Evolutionary conservation across 1,139 yeast species (phyloP), one percentile per base, ranked within the genome.

Genomic region (Blastobotrys malaysiensis): DNA sequence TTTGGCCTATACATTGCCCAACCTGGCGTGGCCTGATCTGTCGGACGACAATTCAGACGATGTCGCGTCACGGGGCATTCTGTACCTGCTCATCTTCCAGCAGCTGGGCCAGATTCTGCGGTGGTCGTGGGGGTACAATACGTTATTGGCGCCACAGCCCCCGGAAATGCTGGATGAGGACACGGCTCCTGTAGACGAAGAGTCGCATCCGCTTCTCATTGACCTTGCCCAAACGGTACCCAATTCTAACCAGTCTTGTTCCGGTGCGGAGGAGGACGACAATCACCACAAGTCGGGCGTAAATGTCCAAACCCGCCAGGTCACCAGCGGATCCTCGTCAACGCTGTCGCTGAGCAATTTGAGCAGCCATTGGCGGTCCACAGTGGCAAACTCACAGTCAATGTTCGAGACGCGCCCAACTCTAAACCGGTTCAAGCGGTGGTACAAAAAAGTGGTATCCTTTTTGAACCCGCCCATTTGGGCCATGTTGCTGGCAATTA

Each of bases 401-500:
- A 13, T 7, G 39, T 13, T 31, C 39, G 39, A 31, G 3, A 3
- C 39, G 16, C 39, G 14, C 13, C 45, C 14, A 4, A 6, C 20
- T 3, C 13, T 19, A 1, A 39, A 27, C 2, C 9, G 13, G 16
- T 13, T 50, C 14, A 45, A 26, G 19, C 44, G 51, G 9, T 21
- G 53, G 11, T 54, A 46, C 27, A 14, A 39, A 43, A 59, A 60
- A 39, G 56, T 81, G 51, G 60, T 77, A 54, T 64, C 69, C 39
- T 83, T 83, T 63, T 89, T 93, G 96, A 93, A 93, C 70, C 97
- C 98, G 9, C 99, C 99, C 9, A 75, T 93, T 59, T 93, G 90
- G 77, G 85, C 98, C 11, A 93, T 93, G 98, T 70, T 88, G 22
- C 71, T 85, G 1, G 84, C 97, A 9, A 83, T 93, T 18, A 59